These are phyloP conservation scores for Solanum corneliomulleri DNA, from an alignment of 257 asterid species.

Conservation along the genomic window DNA sequence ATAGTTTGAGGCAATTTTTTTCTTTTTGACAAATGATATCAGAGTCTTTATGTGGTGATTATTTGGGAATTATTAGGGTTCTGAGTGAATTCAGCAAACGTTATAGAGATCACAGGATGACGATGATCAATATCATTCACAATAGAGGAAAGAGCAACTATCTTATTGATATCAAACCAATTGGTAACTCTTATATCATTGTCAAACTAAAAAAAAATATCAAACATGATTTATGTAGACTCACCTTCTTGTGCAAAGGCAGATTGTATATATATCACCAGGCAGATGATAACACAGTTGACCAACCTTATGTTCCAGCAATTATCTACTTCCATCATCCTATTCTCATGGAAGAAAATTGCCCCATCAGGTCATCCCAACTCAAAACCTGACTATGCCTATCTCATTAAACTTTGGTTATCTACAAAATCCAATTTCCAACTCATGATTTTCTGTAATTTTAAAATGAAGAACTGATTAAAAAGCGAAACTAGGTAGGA, in stretches of 20 bases:
- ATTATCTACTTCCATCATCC: slow-evolving; percentile 47
- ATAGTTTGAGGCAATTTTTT: not conserved
- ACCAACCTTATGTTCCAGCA: slow-evolving; percentile 17
- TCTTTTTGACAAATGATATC: not conserved
- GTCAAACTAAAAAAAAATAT: not conserved
- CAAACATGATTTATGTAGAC: not conserved
- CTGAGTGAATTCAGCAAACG: not conserved
- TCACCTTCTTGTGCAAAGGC: slow-evolving; percentile 54
- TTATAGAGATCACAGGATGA: not conserved
- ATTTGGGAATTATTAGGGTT: not conserved
- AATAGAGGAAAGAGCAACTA: not conserved
- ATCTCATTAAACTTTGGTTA: not conserved
- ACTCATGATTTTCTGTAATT: not conserved
- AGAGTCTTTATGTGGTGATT: not conserved
- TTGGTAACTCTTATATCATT: not conserved
- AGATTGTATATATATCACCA: slow-evolving; percentile 22
- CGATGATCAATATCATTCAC: not conserved
- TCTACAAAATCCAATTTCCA: not conserved
- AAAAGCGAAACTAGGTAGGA: slow-evolving; percentile 16
- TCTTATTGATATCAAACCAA: not conserved
- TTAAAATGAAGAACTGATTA: not conserved
- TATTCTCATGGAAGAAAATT: slow-evolving; percentile 16
- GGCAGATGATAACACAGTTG: slow-evolving; percentile 14
- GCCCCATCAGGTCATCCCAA: slow-evolving; percentile 27
- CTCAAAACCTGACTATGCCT: slow-evolving; percentile 9